Base-by-base conservation (phyloP, 371 early-diverging fungal genomes). In the Circinella umbellata region DNA sequence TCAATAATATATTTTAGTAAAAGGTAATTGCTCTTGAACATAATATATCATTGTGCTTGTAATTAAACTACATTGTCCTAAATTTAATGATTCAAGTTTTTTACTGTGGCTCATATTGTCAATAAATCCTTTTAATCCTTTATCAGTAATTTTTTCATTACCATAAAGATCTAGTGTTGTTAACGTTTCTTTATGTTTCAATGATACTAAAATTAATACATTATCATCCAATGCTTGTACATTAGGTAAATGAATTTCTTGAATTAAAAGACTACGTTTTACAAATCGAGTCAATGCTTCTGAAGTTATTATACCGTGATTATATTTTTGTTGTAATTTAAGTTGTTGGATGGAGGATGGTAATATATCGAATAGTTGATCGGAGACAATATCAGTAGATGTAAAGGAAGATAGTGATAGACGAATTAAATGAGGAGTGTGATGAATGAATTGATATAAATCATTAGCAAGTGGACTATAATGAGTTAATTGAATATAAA, bases 191-290 rank as follows among this genome's bases (percentile, higher is more conserved):
- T 8, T 34, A n/a, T 57, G 57, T 14, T 57, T 5, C 27, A 7
- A 34, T n/a, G 20, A 34, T 34, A 57, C 3, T 34, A 34, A 11
- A 34, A 37, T 27, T 27, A 57, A 34, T 8, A 57, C 27, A 57
- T 57, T 1, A 34, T 57, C 57, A 18, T 11, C n/a, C 4, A 57
- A 7, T 0, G 57, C 57, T 18, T 57, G 57, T 34, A 57, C 27
- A 57, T 57, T 57, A 9, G 57, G 57, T 34, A 57, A 34, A 10
- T 57, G 57, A 18, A 57, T 37, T 57, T 57, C 57, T 34, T 57
- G 34, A 34, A 57, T 34, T 9, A 4, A 4, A 4, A 27, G 0
- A 17, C 34, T 34, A 18, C 57, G 57, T 57, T 57, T 1, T 3
- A 57, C 6, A 27, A 57, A 57, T 8, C 34, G 20, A 3, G 1